Evolutionary conservation across 805 yeast species (phyloP).

Genomic region (Clavispora asparagi): DNA sequence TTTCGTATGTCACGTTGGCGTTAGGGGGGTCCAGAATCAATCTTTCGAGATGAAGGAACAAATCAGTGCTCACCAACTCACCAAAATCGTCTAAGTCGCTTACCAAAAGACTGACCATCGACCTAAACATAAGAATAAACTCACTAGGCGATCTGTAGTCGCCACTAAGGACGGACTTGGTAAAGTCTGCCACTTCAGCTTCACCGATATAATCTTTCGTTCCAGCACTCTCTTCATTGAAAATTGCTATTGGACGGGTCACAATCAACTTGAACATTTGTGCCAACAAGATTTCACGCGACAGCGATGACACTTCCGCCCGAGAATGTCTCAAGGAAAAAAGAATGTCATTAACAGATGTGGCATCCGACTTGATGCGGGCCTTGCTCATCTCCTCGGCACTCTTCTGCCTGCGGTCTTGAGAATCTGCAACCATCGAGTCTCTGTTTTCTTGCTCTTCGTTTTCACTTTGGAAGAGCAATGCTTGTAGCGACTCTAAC

Average conservation of each 20-base stretch:
- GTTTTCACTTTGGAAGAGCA: conserved; percentile 11
- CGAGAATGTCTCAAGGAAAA: conserved; percentile 37
- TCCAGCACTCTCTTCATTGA: conserved; percentile 32
- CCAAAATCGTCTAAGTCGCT: conserved; percentile 51
- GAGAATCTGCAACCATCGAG: conserved; percentile 17
- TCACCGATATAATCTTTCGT: conserved; percentile 30
- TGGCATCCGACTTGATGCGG: conserved; percentile 30
- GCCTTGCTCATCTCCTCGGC: conserved; percentile 28
- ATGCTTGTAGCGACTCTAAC: conserved; percentile 26
- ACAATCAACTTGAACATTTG: conserved; percentile 46
- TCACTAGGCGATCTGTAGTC: conserved; percentile 37
- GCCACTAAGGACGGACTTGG: conserved; percentile 25
- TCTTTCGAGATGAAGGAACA: conserved; percentile 20
- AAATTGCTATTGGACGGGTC: conserved; percentile 32
- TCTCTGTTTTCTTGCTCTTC: conserved; percentile 15
- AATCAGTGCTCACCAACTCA: conserved; percentile 27
- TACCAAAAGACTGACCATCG: conserved; percentile 38
- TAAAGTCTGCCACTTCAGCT: conserved; percentile 28
- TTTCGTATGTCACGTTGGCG: conserved; percentile 29
- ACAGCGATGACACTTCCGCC: conserved; percentile 40
- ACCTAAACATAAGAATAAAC: conserved; percentile 35
- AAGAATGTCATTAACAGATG: conserved; percentile 43
- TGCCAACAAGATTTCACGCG: conserved; percentile 46
- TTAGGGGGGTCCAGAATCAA: conserved; percentile 33
- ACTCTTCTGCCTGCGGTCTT: conserved; percentile 22